These are phyloP conservation scores for Paecilomyces niveus DNA, from an alignment of 2,329 filamentous ascomycete genomes.

Conservation along the genomic window DNA sequence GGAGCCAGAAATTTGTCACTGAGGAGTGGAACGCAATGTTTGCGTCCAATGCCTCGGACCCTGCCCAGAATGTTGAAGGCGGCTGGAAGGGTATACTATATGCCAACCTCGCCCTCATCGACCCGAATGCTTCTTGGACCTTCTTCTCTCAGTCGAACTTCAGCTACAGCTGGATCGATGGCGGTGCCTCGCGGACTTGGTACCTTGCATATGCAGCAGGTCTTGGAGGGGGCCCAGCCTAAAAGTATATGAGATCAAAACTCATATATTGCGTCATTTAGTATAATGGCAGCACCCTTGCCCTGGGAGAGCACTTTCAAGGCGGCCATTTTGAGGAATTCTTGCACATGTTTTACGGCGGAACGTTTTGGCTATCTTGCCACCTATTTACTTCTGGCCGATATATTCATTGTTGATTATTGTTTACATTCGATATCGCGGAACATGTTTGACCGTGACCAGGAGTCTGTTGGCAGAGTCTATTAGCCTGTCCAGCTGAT, in stretches of 20 bases:
- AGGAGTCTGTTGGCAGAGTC: not conserved
- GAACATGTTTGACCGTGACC: not conserved
- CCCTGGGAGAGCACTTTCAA: not conserved
- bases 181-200: constrained; percentile 77
- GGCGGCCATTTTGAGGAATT: not conserved
- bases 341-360: not conserved
- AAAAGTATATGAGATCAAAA: not conserved
- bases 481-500: not conserved
- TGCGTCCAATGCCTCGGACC: constrained; percentile 56
- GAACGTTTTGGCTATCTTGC: not conserved
- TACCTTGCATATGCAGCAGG: constrained; percentile 73
- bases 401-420: not conserved
- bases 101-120: constrained; percentile 71
- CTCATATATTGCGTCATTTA: not conserved
- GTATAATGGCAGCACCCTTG: not conserved
- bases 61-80: constrained; percentile 49
- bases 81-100: constrained; percentile 84
- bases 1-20: constrained; percentile 61
- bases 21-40: constrained; percentile 84
- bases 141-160: constrained; percentile 68
- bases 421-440: not conserved
- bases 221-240: constrained; percentile 17
- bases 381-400: not conserved
- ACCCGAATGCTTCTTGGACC: constrained; percentile 61
- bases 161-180: constrained; percentile 59